Percentiles rank a stretch among this genome's conserved stretches.
These are phyloP conservation scores for Inga oerstediana DNA, from an alignment of 306 rosid genomes.

Conservation along the genomic window DNA sequence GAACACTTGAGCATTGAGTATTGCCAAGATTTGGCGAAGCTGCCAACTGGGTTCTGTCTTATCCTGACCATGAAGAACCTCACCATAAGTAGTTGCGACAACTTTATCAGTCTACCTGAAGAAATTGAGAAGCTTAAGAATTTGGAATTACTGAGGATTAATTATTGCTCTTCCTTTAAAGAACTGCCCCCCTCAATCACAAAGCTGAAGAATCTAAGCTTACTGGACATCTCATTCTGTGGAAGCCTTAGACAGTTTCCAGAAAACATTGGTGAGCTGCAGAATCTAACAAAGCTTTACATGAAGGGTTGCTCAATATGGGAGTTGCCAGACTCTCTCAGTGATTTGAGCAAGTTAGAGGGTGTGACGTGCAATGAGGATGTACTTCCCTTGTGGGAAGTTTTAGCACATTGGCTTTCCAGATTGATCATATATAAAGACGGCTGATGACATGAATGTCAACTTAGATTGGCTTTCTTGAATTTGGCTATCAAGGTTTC, in stretches of 20 bases:
- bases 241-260: not conserved
- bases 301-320: not conserved
- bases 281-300: not conserved
- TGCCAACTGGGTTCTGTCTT: conserved; percentile 32
- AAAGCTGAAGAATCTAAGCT: not conserved
- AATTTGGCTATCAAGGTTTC: not conserved
- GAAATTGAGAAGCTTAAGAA: not conserved
- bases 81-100: not conserved
- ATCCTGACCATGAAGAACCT: conserved; percentile 30
- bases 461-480: not conserved
- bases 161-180: not conserved
- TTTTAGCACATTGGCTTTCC: not conserved
- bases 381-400: not conserved
- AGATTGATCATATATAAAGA: not conserved
- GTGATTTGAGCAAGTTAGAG: not conserved
- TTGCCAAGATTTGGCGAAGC: conserved; percentile 6
- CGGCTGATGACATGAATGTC: not conserved
- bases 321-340: not conserved
- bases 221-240: not conserved
- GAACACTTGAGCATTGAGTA: conserved; percentile 43
- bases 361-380: not conserved
- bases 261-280: not conserved
- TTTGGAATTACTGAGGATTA: not conserved
- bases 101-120: not conserved
- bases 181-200: not conserved